Base-by-base conservation (phyloP, 192 early-diverging fungal genomes). In the Rhizophagus sp. region DNA sequence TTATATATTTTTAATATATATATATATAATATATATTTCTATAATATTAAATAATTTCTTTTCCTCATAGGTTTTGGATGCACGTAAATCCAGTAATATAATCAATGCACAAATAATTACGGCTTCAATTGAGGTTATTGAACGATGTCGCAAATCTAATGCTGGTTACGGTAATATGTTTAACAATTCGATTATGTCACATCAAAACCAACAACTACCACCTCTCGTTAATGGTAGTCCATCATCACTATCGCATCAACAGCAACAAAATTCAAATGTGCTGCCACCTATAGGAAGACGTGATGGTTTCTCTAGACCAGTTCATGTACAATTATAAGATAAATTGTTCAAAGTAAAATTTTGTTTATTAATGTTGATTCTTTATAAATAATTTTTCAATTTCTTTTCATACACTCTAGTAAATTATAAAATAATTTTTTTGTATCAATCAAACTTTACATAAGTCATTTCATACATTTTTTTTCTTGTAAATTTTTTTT, bases 51-150 rank as follows among this genome's bases (percentile, higher is more conserved):
- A 19, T 70, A 17, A 61, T 15, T 41, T 61, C 61, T 70, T 71
- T 50, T 19, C 36, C 12, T 24, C 61, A 39, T 70, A 79, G 78
- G 39, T 71, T 62, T 62, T 79, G 67, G 78, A 79, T 62, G 67
- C 78, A 11, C n/a, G 67, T 24, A 30, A 71, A 79, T 79, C 78
- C 1, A 71, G 52, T 79, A 71, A 34, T 39, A 36, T 62, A 22
- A 52, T 79, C 13, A 68, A 79, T 44, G 47, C 68, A 11, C 68
- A 79, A 62, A 79, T 79, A 9, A 27, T 71, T 25, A 34, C 70
- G 41, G 67, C 65, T 27, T 79, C 78, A 30, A 71, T 79, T 27
- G 68, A 79, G 22, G 69, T 79, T 17, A 79, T 79, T 47, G 78
- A 79, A 27, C 41, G 49, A 39, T 79, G 78, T 44, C 66, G 57